Evolutionary conservation across 148 eudicot species (phyloP), one percentile per base, ranked within the genome.

Genomic region (Rhododendron williamsianum): DNA sequence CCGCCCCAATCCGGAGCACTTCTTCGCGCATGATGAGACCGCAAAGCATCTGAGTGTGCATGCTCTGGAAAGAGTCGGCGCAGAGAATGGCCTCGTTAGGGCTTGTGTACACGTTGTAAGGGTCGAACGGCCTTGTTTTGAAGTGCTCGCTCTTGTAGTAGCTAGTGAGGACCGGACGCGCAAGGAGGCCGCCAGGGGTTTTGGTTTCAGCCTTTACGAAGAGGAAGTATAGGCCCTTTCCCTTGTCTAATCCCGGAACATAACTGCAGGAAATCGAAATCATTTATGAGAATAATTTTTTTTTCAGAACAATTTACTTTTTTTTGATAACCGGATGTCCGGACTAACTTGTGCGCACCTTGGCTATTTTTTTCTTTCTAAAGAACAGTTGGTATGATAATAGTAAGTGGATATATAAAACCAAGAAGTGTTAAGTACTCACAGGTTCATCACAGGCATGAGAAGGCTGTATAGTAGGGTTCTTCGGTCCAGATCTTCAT

Each of bases 41-140:
- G n/a, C 95, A 93, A 1, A 95, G 90, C 98, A 95, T 94, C 80
- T 94, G 98, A 6, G 94, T 85, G 89, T 95, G 94, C 98, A 95
- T 95, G 92, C 97, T 94, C 36, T 95, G 98, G 88, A 86, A 94
- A 6, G 95, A 90, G 84, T 95, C 98, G 1, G 78, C 80, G 77
- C 98, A 94, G 1, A 95, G 92, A 72, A 95, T 89, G 23, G 98
- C 91, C 78, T 93, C 97, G 9, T 88, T 87, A 0, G 97, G 98
- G 91, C 97, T 94, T 0, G 98, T 95, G 88, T 87, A 89, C 1
- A 90, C 92, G 45, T 89, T 92, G 89, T 89, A 95, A 0, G 96
- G 97, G 85, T 95, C 94, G 84, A 65, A 90, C 0, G 93, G 92
- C 4, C 94, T 83, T 84, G 85, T 90, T 86, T 91, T 92, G 89